Evolutionary conservation across 768 basidiomycete species (phyloP), one percentile per base, ranked within the genome.

Genomic region (Panaeolus cyanescens): DNA sequence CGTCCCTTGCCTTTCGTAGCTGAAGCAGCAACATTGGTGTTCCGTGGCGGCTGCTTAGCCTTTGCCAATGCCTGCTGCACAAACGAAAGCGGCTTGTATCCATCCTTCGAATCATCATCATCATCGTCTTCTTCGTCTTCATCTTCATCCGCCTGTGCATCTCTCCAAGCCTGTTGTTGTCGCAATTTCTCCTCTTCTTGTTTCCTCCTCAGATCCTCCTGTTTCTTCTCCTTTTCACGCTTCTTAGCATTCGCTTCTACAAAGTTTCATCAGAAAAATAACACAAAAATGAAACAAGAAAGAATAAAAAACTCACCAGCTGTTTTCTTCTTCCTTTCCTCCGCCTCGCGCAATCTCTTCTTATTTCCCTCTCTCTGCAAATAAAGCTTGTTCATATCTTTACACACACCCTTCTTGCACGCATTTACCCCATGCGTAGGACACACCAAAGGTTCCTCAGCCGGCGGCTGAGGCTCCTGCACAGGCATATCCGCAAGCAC

Each of bases 351-450:
- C 5, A 50, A 13, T 15, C 5, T 50, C 45, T 17, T 50, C 25
- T 50, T 50, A 15, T 50, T 50, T 20, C 45, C 45, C 25, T 50
- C 45, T 9, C 45, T 50, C 6, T 28, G 15, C 45, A 50, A n/a
- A 50, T 28, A 50, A 3, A 50, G 15, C 45, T 13, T 10, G 13
- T 50, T 50, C 45, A 25, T 50, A 28, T 50, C 45, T 28, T 15
- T 50, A 13, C 45, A 50, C 10, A 50, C 45, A 13, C 45, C 45
- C 37, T 59, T 59, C 54, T 45, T 62, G 10, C 57, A 34, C 25
- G 57, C 58, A 19, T 42, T 58, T 1, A 37, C 32, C 17, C 58
- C 58, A 33, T 62, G 62, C n/a, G 58, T 59, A 7, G 62, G 62
- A 25, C 62, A 62, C 32, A 59, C 20, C 28, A 62, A 33, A 10